These are phyloP conservation scores for Raphidocelis subcapitata DNA, from an alignment of 139 green algal species.

Conservation along the genomic window DNA sequence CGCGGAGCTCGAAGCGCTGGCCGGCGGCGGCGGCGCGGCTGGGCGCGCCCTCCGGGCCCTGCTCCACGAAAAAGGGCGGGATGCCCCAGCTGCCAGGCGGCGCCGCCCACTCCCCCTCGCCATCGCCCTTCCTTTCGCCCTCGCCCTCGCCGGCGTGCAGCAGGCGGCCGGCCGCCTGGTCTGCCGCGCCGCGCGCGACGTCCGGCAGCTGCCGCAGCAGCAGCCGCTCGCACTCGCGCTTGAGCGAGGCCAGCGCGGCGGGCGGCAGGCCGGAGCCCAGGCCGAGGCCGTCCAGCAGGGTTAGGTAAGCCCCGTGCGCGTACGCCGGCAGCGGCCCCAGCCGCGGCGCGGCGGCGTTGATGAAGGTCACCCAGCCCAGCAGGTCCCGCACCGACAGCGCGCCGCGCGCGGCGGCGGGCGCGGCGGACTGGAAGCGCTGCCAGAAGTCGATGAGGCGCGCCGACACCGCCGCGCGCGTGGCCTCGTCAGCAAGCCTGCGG, in stretches of 20 bases:
- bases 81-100: slow-evolving; percentile 64
- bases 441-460: slow-evolving; percentile 81
- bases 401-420: slow-evolving; percentile 42
- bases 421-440: slow-evolving; percentile 57
- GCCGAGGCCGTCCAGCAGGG: slow-evolving; percentile 93
- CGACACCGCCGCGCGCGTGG: slow-evolving; percentile 23
- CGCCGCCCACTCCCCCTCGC: not conserved
- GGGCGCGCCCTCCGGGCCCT: slow-evolving; percentile 8
- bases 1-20: slow-evolving; percentile 73
- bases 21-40: slow-evolving; percentile 13
- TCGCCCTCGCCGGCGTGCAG: not conserved
- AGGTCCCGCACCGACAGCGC: slow-evolving; percentile 89
- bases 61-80: slow-evolving; percentile 72
- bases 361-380: slow-evolving; percentile 88
- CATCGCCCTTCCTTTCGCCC: too few relatives aligned
- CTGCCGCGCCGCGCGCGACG: not conserved
- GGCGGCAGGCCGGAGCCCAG: slow-evolving; percentile 71
- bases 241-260: slow-evolving; percentile 39
- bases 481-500: slow-evolving; percentile 7
- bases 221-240: slow-evolving; percentile 47
- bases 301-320: slow-evolving; percentile 87
- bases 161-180: slow-evolving; percentile 9
- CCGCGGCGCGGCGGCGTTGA: slow-evolving; percentile 51
- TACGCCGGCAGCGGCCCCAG: slow-evolving; percentile 71
- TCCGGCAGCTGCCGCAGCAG: slow-evolving; percentile 57